Percentiles rank a stretch among this genome's conserved stretches.
phyloP scores from a whole-genome alignment of 805 yeast species.

The Crinitomyces ghanaensis region DNA sequence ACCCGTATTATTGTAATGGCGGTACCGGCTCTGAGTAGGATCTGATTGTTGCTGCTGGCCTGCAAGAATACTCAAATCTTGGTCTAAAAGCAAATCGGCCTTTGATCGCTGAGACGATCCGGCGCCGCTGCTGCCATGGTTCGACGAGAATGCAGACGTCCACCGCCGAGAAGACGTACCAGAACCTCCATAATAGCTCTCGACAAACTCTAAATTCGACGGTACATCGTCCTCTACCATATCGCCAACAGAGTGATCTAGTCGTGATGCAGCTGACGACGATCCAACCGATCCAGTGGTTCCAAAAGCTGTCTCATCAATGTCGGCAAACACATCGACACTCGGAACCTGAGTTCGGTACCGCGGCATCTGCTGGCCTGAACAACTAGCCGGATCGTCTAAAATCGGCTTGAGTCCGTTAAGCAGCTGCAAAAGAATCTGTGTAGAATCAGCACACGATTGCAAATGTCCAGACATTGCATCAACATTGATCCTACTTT shows the following conservation, averaged over 20 bases:
- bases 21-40: constrained; percentile 8
- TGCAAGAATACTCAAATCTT: constrained; percentile 23
- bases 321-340: constrained; percentile 32
- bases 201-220: constrained; percentile 21
- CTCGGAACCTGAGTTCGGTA: constrained; percentile 32
- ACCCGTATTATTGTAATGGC: too few relatives aligned
- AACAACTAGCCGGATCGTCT: constrained; percentile 35
- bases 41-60: constrained; percentile 8
- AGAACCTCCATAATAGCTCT: constrained; percentile 23
- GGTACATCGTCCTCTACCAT: constrained; percentile 17
- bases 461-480: constrained; percentile 22
- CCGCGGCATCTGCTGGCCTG: constrained; percentile 53
- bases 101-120: constrained; percentile 11
- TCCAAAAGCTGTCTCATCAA: constrained; percentile 30
- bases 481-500: constrained; percentile 9
- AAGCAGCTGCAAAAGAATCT: constrained; percentile 53
- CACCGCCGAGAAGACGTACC: constrained; percentile 9
- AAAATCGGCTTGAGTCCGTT: constrained; percentile 66
- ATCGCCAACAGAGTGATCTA: constrained; percentile 25
- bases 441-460: constrained; percentile 73
- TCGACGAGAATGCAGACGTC: constrained; percentile 11
- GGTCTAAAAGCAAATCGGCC: constrained; percentile 23
- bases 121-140: too few relatives aligned
- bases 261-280: constrained; percentile 31
- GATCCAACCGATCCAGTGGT: constrained; percentile 16